phyloP scores from a whole-genome alignment of 1,139 yeast species.

The Suhomyces terraborum region DNA sequence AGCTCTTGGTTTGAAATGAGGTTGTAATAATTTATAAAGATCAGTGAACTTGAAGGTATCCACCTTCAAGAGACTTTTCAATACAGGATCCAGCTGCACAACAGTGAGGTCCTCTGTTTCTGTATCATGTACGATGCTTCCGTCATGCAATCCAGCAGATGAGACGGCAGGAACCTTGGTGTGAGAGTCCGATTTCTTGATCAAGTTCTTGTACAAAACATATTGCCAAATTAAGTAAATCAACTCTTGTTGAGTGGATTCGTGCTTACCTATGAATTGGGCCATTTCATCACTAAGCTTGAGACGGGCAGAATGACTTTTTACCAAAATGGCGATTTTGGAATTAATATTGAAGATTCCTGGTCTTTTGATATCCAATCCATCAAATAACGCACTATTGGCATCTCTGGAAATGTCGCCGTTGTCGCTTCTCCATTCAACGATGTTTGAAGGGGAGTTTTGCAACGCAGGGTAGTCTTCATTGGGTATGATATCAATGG shows the following conservation, averaged over 20 bases:
- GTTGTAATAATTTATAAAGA: slow-evolving; percentile 63
- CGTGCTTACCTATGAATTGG: slow-evolving; percentile 69
- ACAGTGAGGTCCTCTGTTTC: slow-evolving; percentile 46
- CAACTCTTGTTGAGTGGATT: slow-evolving; percentile 85
- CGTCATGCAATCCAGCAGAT: slow-evolving; percentile 17
- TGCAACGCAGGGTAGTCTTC: slow-evolving; percentile 42
- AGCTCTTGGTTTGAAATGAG: slow-evolving; percentile 68
- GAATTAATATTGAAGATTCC: slow-evolving; percentile 71
- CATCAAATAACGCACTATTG: slow-evolving; percentile 59
- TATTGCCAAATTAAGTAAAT: slow-evolving; percentile 88
- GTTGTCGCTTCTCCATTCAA: slow-evolving; percentile 45
- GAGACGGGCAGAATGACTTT: slow-evolving; percentile 64
- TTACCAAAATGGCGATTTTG: slow-evolving; percentile 77
- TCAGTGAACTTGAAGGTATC: slow-evolving; percentile 67
- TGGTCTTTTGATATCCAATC: slow-evolving; percentile 78
- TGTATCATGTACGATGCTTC: slow-evolving; percentile 20
- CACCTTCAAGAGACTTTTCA: slow-evolving; percentile 58
- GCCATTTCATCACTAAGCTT: slow-evolving; percentile 65
- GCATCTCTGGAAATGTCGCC: slow-evolving; percentile 16
- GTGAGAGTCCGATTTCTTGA: slow-evolving; percentile 42
- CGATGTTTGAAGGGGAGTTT: slow-evolving; percentile 35
- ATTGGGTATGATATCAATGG: slow-evolving; percentile 67
- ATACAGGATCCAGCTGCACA: slow-evolving; percentile 65
- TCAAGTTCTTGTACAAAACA: slow-evolving; percentile 70
- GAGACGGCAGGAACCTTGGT: slow-evolving; percentile 45